These are phyloP conservation scores for Colletotrichum cuscutae DNA, from an alignment of 2,329 filamentous ascomycete species.

Conservation along the genomic window DNA sequence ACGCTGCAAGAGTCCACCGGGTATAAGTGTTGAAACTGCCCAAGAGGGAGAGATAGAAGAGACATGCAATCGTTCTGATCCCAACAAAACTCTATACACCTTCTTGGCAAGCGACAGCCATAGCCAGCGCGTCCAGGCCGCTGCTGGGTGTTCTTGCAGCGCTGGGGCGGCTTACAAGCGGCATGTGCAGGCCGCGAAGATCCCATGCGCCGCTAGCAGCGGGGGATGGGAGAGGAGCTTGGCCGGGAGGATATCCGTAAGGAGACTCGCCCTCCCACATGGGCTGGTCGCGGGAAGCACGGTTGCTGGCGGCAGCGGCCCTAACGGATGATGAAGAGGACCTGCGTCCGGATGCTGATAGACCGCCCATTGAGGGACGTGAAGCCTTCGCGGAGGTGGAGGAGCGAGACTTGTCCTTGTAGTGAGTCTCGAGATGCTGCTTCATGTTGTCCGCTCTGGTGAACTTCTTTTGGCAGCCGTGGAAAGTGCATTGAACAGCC, in stretches of 20 bases:
- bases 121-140: slow-evolving; percentile 64
- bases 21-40: neutral
- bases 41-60: neutral
- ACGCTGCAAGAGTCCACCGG: too few species aligned
- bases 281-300: slow-evolving; percentile 43
- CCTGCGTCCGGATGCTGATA: slow-evolving; percentile 42
- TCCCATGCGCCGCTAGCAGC: slow-evolving; percentile 53
- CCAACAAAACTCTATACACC: slow-evolving; percentile 36
- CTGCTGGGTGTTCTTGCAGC: slow-evolving; percentile 57
- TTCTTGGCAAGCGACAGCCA: slow-evolving; percentile 65
- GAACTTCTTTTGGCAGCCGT: slow-evolving; percentile 82
- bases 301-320: slow-evolving; percentile 41
- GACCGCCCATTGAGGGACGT: slow-evolving; percentile 37
- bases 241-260: slow-evolving; percentile 45
- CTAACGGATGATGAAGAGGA: slow-evolving; percentile 46
- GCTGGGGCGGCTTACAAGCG: slow-evolving; percentile 57
- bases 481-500: slow-evolving; percentile 74
- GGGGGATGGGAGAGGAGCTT: slow-evolving; percentile 49
- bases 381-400: slow-evolving; percentile 42
- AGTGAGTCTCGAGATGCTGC: slow-evolving; percentile 83
- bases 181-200: slow-evolving; percentile 56
- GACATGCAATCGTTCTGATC: neutral
- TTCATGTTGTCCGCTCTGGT: slow-evolving; percentile 90
- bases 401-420: slow-evolving; percentile 67
- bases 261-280: slow-evolving; percentile 54